Evolutionary conservation across 2,329 filamentous ascomycete species (phyloP), one percentile per base, ranked within the genome.

Genomic region (Apiospora marii): DNA sequence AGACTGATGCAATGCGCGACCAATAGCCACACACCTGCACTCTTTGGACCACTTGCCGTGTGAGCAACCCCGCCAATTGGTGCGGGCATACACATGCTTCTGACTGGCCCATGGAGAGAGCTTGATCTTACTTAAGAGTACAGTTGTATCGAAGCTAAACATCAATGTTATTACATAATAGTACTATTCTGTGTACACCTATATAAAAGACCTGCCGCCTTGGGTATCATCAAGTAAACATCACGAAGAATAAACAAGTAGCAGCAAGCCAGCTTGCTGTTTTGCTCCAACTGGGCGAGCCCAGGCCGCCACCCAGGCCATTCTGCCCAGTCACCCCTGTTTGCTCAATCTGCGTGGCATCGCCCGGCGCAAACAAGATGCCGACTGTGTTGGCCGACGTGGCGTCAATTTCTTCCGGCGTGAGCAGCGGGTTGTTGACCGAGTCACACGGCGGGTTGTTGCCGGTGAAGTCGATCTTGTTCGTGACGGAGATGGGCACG

Each of bases 401-500:
- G 22, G 80, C 82, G 71, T 86, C 80, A 72, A 90, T 81, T 68
- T 86, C 81, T 14, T 85, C 83, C 27, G 85, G 83, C 1, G 83
- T 78, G 68, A 90, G 80, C 41, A 91, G 75, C 34, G 85, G 82
- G 78, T 91, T 91, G 74, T 87, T 82, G 58, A 91, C 77, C 1
- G 78, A 77, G 71, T 87, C 87, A 76, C 89, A 91, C 24, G 82
- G 81, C 1, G 84, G 83, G n/a, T 86, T 83, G 72, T 80, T 77
- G 30, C 80, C 80, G 27, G 78, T 77, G 44, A 81, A 79, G 12
- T 84, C 79, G 74, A 94, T 93, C 51, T 83, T 85, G 79, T 94
- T 94, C 7, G 91, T 92, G 49, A 93, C 88, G 3, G 87, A 86
- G 75, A 94, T 91, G 24, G 92, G 92, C 16, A 93, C 82, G 75